A percentile compares a stretch with the other conserved stretches of the same genome.
phyloP scores from a whole-genome alignment of 140 eudicot genomes.

The Cichorium intybus region DNA sequence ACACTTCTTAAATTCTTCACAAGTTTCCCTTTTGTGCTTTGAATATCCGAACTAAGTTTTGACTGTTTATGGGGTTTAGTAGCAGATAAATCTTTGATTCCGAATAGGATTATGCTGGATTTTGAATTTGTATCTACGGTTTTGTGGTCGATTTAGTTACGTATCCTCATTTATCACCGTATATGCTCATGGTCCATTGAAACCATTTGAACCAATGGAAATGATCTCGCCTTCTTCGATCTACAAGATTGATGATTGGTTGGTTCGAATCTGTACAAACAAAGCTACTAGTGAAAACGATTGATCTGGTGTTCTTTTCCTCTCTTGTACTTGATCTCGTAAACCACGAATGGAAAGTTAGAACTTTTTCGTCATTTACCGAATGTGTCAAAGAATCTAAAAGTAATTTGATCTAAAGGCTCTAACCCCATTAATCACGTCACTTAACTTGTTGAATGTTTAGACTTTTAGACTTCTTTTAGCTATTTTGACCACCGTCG shows the following conservation, averaged over 20 bases:
- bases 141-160: neutral
- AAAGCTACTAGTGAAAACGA: slow-evolving; percentile 1
- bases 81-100: neutral
- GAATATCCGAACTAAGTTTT: neutral
- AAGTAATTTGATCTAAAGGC: neutral
- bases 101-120: neutral
- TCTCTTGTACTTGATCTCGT: neutral
- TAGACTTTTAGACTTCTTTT: neutral
- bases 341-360: neutral
- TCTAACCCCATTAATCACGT: neutral
- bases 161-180: no score
- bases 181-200: no score
- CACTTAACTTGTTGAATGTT: neutral
- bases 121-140: neutral
- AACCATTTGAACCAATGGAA: neutral
- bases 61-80: neutral
- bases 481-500: neutral
- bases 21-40: neutral
- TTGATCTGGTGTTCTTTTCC: slow-evolving; percentile 1
- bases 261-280: slow-evolving; percentile 1
- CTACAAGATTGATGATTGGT: neutral
- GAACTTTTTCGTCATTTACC: slow-evolving; percentile 16
- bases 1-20: neutral
- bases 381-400: slow-evolving; percentile 10
- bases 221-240: neutral